Base-by-base conservation (phyloP, 2,329 filamentous ascomycete genomes). In the Colletotrichum sp. region DNA sequence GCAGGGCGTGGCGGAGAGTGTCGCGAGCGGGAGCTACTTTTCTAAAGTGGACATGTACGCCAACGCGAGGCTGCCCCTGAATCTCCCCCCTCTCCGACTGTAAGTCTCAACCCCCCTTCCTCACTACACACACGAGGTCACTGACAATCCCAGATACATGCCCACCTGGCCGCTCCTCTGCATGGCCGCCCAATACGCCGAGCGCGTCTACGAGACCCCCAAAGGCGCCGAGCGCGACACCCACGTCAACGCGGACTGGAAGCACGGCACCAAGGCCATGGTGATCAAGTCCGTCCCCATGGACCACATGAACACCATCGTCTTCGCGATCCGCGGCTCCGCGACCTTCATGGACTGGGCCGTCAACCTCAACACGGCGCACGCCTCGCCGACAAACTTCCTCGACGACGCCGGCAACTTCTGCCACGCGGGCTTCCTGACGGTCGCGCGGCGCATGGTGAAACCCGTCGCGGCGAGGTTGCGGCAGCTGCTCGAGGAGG, bases 341-440 rank as follows among this genome's bases (percentile, higher is more conserved):
- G 92, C 95, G 28, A 94, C 92, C 8, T 94, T 97, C 79, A 92
- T 94, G 87, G 95, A 98, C 85, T 98, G 95, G 95, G 91, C 94
- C 3, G 94, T 97, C 62, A 98, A 98, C 82, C 89, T 97, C 70
- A 92, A 94, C 66, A 91, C 91, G 2, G 91, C 90, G 0, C 95
- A 95, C 0, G 88, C 90, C 0, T 88, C 92, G 2, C 95, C 95
- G 0, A 82, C 81, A 0, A 91, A 90, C 2, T 97, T 98, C 81
- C 88, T 98, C 30, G 95, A 98, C 80, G 95, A 98, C 79, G 83
- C 89, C 0, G 92, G 91, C 18, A 98, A 98, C 81, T 88, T 93
- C 16, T 97, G 95, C 81, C 95, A 98, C 81, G 89, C 94, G 1
- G 95, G 95, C 0, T 98, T 98, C 79, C 88, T 98, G 0, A 89